These are phyloP conservation scores for Basidiobolus meristosporus DNA, from an alignment of 371 early-diverging fungal species.

Conservation along the genomic window DNA sequence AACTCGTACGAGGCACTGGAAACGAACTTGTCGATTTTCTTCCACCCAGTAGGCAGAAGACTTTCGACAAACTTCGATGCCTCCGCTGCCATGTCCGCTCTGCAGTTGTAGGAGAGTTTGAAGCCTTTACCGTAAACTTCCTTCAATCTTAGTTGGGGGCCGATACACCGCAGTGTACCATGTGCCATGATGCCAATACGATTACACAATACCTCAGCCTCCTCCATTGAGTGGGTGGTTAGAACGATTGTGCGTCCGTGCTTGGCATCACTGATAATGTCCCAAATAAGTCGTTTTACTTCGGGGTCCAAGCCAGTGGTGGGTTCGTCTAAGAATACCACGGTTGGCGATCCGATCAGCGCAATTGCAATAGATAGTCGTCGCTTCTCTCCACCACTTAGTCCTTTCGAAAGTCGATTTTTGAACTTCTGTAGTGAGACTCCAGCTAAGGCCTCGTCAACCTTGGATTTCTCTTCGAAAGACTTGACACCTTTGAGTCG, in stretches of 20 bases:
- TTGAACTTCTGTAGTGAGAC: conserved; percentile 25
- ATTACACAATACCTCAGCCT: conserved; percentile 36
- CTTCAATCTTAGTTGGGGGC: conserved; percentile 35
- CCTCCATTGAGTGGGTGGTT: conserved; percentile 55
- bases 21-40: conserved; percentile 24
- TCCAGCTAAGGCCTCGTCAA: conserved; percentile 16
- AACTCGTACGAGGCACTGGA: conserved; percentile 36
- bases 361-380: conserved; percentile 47
- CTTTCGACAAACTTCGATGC: conserved; percentile 14
- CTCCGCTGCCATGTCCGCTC: conserved; percentile 11
- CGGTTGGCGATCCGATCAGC: conserved; percentile 35
- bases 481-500: conserved; percentile 38
- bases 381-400: conserved; percentile 35
- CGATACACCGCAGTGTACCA: conserved; percentile 43
- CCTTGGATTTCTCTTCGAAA: conserved; percentile 19
- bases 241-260: conserved; percentile 35
- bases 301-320: conserved; percentile 41
- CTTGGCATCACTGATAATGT: conserved; percentile 33
- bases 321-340: conserved; percentile 22
- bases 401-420: conserved; percentile 25
- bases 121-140: conserved; percentile 47
- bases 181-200: conserved; percentile 55
- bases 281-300: conserved; percentile 49
- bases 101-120: conserved; percentile 23
- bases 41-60: conserved; percentile 19